These are phyloP conservation scores for Lenzites betulinus DNA, from an alignment of 768 basidiomycete species.

Conservation along the genomic window DNA sequence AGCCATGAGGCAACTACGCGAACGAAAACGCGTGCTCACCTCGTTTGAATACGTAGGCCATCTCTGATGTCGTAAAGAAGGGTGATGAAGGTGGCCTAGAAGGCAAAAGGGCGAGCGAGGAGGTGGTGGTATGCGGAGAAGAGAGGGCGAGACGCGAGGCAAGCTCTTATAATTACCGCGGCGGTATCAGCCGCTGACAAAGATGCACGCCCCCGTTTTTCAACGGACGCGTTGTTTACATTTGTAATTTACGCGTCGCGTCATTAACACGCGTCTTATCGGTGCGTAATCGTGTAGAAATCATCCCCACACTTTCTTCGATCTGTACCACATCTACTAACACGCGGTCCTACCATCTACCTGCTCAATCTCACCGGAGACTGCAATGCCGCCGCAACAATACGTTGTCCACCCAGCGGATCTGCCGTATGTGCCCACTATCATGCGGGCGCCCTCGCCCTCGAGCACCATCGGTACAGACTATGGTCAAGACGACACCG, in stretches of 20 bases:
- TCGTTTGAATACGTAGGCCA: conserved; percentile 61
- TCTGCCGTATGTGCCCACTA: conserved; percentile 43
- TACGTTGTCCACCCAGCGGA: conserved; percentile 29
- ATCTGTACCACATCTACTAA: no score
- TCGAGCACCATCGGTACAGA: conserved; percentile 49
- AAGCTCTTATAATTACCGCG: conserved; percentile 26
- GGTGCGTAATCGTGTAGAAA: background rate
- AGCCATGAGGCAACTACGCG: conserved; percentile 11
- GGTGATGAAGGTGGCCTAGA: conserved; percentile 3
- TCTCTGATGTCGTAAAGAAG: conserved; percentile 26
- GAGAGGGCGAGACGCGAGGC: conserved; percentile 28
- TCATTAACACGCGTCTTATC: conserved; percentile 9
- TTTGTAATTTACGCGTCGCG: conserved; percentile 23
- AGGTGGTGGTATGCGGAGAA: conserved; percentile 31
- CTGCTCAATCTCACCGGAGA: background rate
- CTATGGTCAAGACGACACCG: conserved; percentile 50
- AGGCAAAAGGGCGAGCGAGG: conserved; percentile 13
- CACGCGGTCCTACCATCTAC: no score
- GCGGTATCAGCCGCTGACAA: conserved; percentile 25
- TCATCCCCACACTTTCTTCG: background rate
- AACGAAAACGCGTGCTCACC: conserved; percentile 39
- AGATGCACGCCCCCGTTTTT: conserved; percentile 9
- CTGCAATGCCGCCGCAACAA: conserved; percentile 21
- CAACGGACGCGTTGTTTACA: conserved; percentile 28
- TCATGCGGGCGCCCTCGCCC: conserved; percentile 49